Conservation (phyloP, 768 basidiomycete genomes). For the Lactarius trivialis region DNA sequence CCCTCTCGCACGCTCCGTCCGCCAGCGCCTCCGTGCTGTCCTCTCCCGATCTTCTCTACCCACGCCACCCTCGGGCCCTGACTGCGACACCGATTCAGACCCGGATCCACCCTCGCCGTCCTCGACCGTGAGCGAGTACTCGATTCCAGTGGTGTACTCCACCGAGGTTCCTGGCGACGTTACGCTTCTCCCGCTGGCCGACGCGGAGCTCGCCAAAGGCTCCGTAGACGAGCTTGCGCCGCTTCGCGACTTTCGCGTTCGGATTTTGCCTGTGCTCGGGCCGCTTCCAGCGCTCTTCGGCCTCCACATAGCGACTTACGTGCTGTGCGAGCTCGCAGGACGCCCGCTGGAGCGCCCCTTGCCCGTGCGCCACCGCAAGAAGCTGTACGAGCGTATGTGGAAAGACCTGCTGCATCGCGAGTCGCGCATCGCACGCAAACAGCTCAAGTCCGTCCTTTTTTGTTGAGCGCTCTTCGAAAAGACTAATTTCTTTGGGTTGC, state of each 20-base stretch:
- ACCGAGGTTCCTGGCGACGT: conserved; percentile 90
- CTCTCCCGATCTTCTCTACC: conserved; percentile 26
- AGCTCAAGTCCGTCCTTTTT: conserved; percentile 43
- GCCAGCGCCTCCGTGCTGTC: conserved; percentile 55
- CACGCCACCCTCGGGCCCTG: not conserved
- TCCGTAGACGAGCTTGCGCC: conserved; percentile 82
- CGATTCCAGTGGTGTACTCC: conserved; percentile 89
- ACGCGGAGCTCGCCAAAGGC: conserved; percentile 89
- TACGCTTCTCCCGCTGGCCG: conserved; percentile 80
- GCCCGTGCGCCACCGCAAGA: conserved; percentile 77
- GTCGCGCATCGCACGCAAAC: conserved; percentile 50
- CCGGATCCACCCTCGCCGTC: conserved; percentile 27
- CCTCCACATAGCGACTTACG: conserved; percentile 80
- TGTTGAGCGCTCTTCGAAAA: not conserved
- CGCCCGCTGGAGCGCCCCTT: conserved; percentile 80
- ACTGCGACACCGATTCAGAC: not conserved
- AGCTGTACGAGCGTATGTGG: conserved; percentile 74
- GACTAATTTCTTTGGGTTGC: not conserved
- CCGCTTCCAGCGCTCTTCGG: conserved; percentile 90
- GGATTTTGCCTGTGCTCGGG: conserved; percentile 88
- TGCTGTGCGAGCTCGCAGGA: conserved; percentile 78
- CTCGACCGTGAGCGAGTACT: conserved; percentile 36
- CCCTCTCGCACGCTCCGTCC: conserved; percentile 87
- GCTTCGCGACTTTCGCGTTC: conserved; percentile 89
- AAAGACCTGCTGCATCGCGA: conserved; percentile 74